These are phyloP conservation scores for Taphrina wiesneri DNA, from an alignment of 1,139 yeast genomes.

Conservation along the genomic window DNA sequence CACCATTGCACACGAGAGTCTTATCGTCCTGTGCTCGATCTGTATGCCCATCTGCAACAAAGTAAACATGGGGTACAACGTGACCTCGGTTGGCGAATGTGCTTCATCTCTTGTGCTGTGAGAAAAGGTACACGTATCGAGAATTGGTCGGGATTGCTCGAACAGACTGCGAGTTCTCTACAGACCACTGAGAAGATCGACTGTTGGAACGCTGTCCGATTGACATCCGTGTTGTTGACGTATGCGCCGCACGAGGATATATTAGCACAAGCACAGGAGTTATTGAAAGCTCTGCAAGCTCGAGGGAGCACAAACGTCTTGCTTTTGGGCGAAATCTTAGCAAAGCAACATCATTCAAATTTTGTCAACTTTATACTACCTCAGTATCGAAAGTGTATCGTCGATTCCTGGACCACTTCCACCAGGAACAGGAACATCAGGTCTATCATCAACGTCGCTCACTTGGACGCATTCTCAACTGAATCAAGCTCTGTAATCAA, in stretches of 20 bases:
- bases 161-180: conserved; percentile 1
- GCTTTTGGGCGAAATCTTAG: conserved; percentile 2
- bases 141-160: conserved; percentile 44
- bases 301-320: background rate
- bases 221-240: conserved; percentile 22
- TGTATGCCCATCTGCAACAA: background rate
- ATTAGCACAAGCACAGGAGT: conserved; percentile 6
- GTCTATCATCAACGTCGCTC: conserved; percentile 2
- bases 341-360: conserved; percentile 11
- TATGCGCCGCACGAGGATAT: conserved; percentile 18
- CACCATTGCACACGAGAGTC: conserved; percentile 34
- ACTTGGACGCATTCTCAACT: background rate
- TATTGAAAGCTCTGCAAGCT: background rate
- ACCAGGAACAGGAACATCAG: background rate
- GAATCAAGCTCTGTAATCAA: conserved; percentile 1
- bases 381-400: conserved; percentile 2
- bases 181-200: background rate
- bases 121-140: conserved; percentile 48
- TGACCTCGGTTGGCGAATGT: conserved; percentile 19
- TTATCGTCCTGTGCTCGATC: conserved; percentile 17
- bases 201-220: conserved; percentile 33
- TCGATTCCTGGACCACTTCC: background rate
- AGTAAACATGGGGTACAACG: background rate
- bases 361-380: conserved; percentile 16
- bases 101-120: conserved; percentile 26